A percentile compares a stretch with the other conserved stretches of the same genome.
These are phyloP conservation scores for Epichloe glyceriae DNA, from an alignment of 2,329 filamentous ascomycete genomes.

Conservation along the genomic window DNA sequence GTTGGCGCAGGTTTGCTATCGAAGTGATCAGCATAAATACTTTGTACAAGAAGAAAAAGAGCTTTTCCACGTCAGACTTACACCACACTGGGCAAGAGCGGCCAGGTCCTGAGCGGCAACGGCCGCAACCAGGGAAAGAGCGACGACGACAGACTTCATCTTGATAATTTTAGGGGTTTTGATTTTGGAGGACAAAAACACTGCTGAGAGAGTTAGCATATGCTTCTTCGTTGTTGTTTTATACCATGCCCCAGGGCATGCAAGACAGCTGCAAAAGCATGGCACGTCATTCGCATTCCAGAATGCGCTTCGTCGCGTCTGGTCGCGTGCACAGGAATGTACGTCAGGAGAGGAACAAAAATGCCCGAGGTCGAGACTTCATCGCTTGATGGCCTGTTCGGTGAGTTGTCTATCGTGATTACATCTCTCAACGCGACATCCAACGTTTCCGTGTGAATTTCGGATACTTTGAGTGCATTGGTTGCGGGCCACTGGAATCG, in stretches of 20 bases:
- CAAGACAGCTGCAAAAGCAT: neutral
- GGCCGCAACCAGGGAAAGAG: constrained; percentile 27
- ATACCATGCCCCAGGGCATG: too few relatives aligned
- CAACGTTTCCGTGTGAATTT: neutral
- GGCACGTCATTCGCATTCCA: neutral
- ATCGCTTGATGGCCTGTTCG: neutral
- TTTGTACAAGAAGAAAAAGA: too few relatives aligned
- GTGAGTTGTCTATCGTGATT: neutral
- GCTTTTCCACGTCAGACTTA: constrained; percentile 22
- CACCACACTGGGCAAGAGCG: constrained; percentile 37
- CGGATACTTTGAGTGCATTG: neutral
- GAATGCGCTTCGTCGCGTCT: neutral
- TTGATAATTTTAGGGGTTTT: constrained; percentile 16
- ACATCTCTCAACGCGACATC: neutral
- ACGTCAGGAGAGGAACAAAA: too few relatives aligned
- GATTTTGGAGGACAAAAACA: neutral
- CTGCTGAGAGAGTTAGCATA: neutral
- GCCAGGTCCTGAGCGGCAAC: constrained; percentile 27
- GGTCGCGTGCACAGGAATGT: neutral
- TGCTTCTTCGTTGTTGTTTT: too few relatives aligned
- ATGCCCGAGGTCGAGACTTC: neutral
- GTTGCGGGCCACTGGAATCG: neutral
- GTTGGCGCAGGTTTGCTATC: constrained; percentile 34
- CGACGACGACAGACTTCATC: constrained; percentile 37
- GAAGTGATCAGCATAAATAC: constrained; percentile 4